Evolutionary conservation across 2,329 filamentous ascomycete species (phyloP).

Genomic region (Neonectria coccinea): DNA sequence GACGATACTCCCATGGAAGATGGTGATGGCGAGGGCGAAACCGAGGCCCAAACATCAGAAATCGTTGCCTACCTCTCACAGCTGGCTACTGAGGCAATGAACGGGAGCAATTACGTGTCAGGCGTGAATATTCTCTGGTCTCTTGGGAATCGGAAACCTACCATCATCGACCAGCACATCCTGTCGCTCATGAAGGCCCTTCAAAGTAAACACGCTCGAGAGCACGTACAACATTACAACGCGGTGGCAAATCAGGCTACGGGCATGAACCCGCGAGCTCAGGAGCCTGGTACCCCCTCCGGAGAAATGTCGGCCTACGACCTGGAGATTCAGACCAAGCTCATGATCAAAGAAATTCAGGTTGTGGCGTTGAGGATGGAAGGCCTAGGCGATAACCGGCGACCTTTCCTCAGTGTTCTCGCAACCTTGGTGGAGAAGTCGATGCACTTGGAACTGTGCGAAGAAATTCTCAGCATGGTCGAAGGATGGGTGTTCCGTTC

Average conservation of each 20-base stretch:
- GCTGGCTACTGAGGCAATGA: slow-evolving; percentile 89
- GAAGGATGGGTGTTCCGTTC: slow-evolving; percentile 97
- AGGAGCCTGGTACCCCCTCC: slow-evolving; percentile 65
- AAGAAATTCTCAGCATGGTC: slow-evolving; percentile 93
- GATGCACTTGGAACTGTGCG: slow-evolving; percentile 84
- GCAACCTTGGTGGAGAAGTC: slow-evolving; percentile 97
- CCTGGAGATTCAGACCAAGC: slow-evolving; percentile 85
- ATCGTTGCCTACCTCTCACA: slow-evolving; percentile 86
- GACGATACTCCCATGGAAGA: slow-evolving; percentile 78
- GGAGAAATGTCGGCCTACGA: slow-evolving; percentile 78
- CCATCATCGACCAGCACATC: slow-evolving; percentile 91
- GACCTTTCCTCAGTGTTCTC: slow-evolving; percentile 94
- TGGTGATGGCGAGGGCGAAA: slow-evolving; percentile 85
- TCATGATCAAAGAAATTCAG: slow-evolving; percentile 96
- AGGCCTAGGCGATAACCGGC: slow-evolving; percentile 86
- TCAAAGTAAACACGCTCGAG: slow-evolving; percentile 89
- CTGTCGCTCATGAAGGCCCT: slow-evolving; percentile 90
- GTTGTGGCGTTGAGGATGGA: slow-evolving; percentile 94
- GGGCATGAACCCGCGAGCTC: slow-evolving; percentile 56
- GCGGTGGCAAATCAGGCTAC: slow-evolving; percentile 65
- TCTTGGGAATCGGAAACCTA: slow-evolving; percentile 83
- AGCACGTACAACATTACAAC: slow-evolving; percentile 85
- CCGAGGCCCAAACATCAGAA: slow-evolving; percentile 85
- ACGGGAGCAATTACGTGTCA: slow-evolving; percentile 82
- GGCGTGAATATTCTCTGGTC: slow-evolving; percentile 96